phyloP scores from a whole-genome alignment of 2,329 filamentous ascomycete species.

The Paecilomyces sp. region DNA sequence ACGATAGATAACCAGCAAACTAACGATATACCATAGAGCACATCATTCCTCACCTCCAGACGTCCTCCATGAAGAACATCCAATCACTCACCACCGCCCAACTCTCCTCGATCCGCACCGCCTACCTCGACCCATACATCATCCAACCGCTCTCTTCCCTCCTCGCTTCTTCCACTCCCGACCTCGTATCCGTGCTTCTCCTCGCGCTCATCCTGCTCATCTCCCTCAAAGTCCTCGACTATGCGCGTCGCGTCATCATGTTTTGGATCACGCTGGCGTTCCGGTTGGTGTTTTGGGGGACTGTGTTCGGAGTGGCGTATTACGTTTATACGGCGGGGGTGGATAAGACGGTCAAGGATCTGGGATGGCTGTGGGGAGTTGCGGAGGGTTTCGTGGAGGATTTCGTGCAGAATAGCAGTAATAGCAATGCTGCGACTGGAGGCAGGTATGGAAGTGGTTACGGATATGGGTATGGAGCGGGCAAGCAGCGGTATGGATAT shows the following conservation, averaged over 20 bases:
- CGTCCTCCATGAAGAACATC: constrained; percentile 6
- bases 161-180: constrained; percentile 25
- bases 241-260: constrained; percentile 63
- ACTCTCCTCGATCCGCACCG: constrained; percentile 18
- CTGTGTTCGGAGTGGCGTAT: constrained; percentile 47
- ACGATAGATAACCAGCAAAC: background rate
- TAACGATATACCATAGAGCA: constrained; percentile 7
- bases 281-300: constrained; percentile 57
- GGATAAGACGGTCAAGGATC: constrained; percentile 24
- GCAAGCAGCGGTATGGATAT: background rate
- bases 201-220: constrained; percentile 58
- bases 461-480: constrained; percentile 45
- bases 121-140: constrained; percentile 46
- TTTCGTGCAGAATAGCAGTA: constrained; percentile 25
- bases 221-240: constrained; percentile 57
- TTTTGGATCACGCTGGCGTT: constrained; percentile 68
- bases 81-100: constrained; percentile 13
- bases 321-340: constrained; percentile 44
- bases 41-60: constrained; percentile 10
- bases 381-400: constrained; percentile 59
- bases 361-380: constrained; percentile 54
- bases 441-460: constrained; percentile 52
- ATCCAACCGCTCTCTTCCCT: constrained; percentile 29
- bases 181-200: constrained; percentile 33
- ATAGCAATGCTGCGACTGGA: constrained; percentile 30